Evolutionary conservation across 2,329 filamentous ascomycete genomes (phyloP), one percentile per base, ranked within the genome.

Genomic region (Sporothrix brunneoviolacea): DNA sequence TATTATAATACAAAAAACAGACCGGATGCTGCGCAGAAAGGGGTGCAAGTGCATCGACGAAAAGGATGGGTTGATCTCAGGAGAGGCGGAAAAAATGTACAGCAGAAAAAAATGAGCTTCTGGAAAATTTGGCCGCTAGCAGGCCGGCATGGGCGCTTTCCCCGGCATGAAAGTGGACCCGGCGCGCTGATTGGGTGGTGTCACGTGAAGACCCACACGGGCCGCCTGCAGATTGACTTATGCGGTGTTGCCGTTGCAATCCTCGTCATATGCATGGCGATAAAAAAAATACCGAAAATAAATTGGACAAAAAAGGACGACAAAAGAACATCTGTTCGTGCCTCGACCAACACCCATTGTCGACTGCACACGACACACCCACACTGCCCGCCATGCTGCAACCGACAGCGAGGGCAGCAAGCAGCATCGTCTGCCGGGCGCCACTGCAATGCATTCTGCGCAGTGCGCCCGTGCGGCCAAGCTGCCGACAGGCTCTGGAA

Each of bases 341-440:
- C n/a, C n/a, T n/a, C n/a, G n/a, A n/a, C n/a, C n/a, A n/a, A n/a
- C n/a, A n/a, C 5, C 9, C 4, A 16, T 28, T 28, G 13, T 18
- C 16, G 24, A 30, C 38, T n/a, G 8, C n/a, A 32, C 24, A 32
- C 4, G 12, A 16, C 7, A 9, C 38, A 24, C 13, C n/a, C 30
- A 35, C 28, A n/a, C 3, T 15, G 16, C 12, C 13, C 18, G 35
- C 27, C 40, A 57, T 55, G 55, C 39, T 57, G 22, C 45, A 47
- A 8, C 37, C 48, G 5, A 54, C 51, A 43, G 35, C 50, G 19
- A 51, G 53, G 42, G 42, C 46, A n/a, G 51, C 52, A 1, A 35
- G 52, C 45, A 19, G 48, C 8, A 32, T 47, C 3, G 48, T 33
- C 15, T 43, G 28, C n/a, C 24, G 48, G 30, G 45, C 39, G 19